A percentile compares a stretch with the other conserved stretches of the same genome.
Evolutionary conservation across 1,284 basidiomycete genomes (phyloP).

Genomic region (Moesziomyces sp.): DNA sequence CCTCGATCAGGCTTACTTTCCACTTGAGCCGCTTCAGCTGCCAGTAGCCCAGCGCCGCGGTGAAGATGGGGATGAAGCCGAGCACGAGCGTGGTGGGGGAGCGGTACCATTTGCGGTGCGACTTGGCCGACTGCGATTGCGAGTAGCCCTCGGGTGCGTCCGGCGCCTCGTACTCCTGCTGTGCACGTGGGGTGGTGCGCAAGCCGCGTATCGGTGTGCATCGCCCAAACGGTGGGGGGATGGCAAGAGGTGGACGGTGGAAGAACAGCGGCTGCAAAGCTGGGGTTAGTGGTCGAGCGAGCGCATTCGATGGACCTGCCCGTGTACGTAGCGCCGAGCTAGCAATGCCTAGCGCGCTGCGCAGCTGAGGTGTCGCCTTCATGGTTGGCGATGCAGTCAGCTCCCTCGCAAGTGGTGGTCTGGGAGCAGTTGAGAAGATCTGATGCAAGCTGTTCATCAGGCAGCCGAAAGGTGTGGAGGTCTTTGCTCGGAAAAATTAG

Average conservation of each 20-base stretch:
- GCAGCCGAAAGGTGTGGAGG: conserved; percentile 10
- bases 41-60: conserved; percentile 93
- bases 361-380: conserved; percentile 19
- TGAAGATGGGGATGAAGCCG: conserved; percentile 87
- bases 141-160: conserved; percentile 38
- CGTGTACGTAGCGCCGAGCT: neutral
- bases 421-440: neutral
- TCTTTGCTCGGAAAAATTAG: neutral
- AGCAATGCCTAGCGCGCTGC: conserved; percentile 4
- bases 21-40: conserved; percentile 89
- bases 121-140: conserved; percentile 14
- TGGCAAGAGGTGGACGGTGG: too few relatives aligned
- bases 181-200: neutral
- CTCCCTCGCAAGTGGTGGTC: too few relatives aligned
- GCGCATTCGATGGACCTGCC: conserved; percentile 11
- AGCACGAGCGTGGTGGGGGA: conserved; percentile 73
- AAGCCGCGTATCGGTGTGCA: neutral
- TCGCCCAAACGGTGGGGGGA: too few relatives aligned
- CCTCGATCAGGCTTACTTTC: conserved; percentile 94
- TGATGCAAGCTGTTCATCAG: neutral
- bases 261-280: too few relatives aligned
- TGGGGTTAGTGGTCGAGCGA: neutral
- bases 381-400: conserved; percentile 2
- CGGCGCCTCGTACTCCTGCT: conserved; percentile 4
- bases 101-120: conserved; percentile 51